Base-by-base conservation (phyloP, 495 filamentous ascomycete genomes). In the Apodospora peruviana region DNA sequence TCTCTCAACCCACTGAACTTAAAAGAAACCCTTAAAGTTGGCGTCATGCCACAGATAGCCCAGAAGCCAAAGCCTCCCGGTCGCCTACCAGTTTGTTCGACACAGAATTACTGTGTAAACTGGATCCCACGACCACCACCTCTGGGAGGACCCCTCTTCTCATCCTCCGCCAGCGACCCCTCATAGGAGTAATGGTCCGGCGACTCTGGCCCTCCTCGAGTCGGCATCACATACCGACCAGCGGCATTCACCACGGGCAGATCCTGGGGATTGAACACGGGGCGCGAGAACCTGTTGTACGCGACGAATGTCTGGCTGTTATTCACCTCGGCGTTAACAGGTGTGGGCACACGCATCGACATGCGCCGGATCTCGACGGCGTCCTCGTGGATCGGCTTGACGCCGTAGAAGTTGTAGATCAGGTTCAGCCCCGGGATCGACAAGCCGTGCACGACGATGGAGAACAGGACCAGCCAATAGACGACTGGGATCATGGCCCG, bases 401-500 rank as follows among this genome's bases (percentile, higher is more conserved):
- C 70, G 27, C 66, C 66, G 27, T 58, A 64, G 46, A 52, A 67
- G 40, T 51, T 57, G 57, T 80, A 82, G 46, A 79, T 56, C 5
- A 57, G 29, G 50, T 73, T 73, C 19, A 82, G 65, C 1, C 67
- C 55, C 0, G 79, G 79, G 37, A 81, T 78, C 0, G 78, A 81
- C 1, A 82, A 60, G 34, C 78, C 77, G 54, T 83, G 78, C 0
- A 81, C 66, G 18, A 81, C 47, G 38, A 82, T 78, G 1, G 76
- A 80, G 64, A 80, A 76, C 19, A 80, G 61, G 11, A 81, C 78
- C 4, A 83, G 71, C 61, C 73, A 82, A 56, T 80, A 82, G 4
- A 81, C 79, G 5, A 79, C 75, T 20, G 74, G 76, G 12, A 64
- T 56, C 61, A 82, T 76, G 25, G 68, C 69, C 24, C 68, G 63